These are phyloP conservation scores for Chaetomium cochliodes DNA, from an alignment of 495 filamentous ascomycete species.

Conservation along the genomic window DNA sequence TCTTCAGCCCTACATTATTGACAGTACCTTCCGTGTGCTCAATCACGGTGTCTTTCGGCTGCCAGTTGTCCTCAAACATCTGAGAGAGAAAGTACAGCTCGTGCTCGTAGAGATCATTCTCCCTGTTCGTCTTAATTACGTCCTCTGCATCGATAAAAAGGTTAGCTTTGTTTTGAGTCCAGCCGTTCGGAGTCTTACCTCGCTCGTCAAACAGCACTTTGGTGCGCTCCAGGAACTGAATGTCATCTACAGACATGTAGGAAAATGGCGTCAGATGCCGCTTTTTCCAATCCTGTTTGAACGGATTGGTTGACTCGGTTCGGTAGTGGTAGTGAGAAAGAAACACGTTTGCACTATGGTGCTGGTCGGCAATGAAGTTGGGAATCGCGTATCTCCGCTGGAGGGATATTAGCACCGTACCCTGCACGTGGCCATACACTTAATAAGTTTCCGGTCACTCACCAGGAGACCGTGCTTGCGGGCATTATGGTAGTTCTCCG, in stretches of 20 bases:
- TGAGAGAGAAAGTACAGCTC: constrained; percentile 30
- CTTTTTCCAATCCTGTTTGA: constrained; percentile 33
- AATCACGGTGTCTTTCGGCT: not conserved
- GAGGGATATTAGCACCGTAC: not conserved
- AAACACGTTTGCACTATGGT: constrained; percentile 40
- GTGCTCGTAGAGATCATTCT: constrained; percentile 23
- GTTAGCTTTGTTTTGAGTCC: not conserved
- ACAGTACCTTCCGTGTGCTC: not conserved
- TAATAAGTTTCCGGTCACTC: not conserved
- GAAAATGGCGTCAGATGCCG: constrained; percentile 18
- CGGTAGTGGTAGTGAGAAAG: constrained; percentile 42
- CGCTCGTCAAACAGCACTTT: constrained; percentile 15
- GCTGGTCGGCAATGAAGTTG: constrained; percentile 27
- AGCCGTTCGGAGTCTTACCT: not conserved
- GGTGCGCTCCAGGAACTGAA: constrained; percentile 20
- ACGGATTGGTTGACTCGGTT: constrained; percentile 38
- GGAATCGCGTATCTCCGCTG: constrained; percentile 24
- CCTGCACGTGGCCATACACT: not conserved
- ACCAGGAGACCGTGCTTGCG: constrained; percentile 26
- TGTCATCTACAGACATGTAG: constrained; percentile 20
- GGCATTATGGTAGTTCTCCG: constrained; percentile 40
- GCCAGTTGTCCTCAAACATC: constrained; percentile 31
- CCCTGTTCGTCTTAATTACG: constrained; percentile 2
- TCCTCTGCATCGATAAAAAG: not conserved
- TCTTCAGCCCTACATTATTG: constrained; percentile 4